Evolutionary conservation across 495 filamentous ascomycete genomes (phyloP).

Genomic region (Bombardia bombarda): DNA sequence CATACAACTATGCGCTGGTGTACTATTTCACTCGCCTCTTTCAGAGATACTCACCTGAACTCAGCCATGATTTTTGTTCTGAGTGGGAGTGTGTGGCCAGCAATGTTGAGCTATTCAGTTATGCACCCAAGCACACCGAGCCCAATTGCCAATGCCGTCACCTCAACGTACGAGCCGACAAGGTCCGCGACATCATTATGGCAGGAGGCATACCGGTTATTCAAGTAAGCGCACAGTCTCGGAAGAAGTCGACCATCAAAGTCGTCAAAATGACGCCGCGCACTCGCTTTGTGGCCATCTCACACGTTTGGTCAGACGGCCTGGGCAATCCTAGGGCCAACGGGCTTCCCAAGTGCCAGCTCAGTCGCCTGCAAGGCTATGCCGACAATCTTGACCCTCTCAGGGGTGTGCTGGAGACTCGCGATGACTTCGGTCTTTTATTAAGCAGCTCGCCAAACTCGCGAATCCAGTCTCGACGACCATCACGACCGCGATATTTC

Average conservation of each 20-base stretch:
- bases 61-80: conserved; percentile 9
- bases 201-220: conserved; percentile 14
- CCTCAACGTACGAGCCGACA: conserved; percentile 7
- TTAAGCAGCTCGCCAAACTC: conserved; percentile 3
- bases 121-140: conserved; percentile 14
- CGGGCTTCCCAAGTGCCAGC: conserved; percentile 14
- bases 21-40: conserved; percentile 18
- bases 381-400: conserved; percentile 5
- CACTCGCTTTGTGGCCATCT: conserved; percentile 12
- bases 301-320: conserved; percentile 16
- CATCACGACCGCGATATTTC: conserved; percentile 8
- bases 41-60: conserved; percentile 2
- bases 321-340: conserved; percentile 11
- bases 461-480: conserved; percentile 2
- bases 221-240: conserved; percentile 1
- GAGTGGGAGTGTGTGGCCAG: conserved; percentile 14
- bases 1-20: conserved; percentile 12
- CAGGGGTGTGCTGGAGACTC: no score
- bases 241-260: conserved; percentile 5
- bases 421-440: no score
- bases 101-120: conserved; percentile 12
- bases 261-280: conserved; percentile 8
- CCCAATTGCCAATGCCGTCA: conserved; percentile 13
- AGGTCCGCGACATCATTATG: conserved; percentile 13
- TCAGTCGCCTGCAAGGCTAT: conserved; percentile 10